phyloP scores from a whole-genome alignment of 495 filamentous ascomycete genomes.

The Daldinia childiae region DNA sequence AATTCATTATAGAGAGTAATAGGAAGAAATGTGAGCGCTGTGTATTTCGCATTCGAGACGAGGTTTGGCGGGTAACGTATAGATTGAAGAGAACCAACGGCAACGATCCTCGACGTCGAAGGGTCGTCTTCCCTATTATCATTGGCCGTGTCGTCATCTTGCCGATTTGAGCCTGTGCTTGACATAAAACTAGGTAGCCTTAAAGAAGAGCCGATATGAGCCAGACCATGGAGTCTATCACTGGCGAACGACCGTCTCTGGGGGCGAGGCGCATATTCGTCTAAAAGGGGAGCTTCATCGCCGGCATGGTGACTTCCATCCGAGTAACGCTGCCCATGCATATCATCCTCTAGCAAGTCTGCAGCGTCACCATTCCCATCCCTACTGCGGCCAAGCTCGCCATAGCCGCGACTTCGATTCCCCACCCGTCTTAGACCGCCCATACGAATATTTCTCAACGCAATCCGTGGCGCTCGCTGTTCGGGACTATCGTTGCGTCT shows the following conservation, averaged over 20 bases:
- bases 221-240: constrained; percentile 49
- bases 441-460: constrained; percentile 75
- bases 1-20: constrained; percentile 98
- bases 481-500: constrained; percentile 54
- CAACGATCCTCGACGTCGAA: constrained; percentile 60
- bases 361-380: constrained; percentile 65
- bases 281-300: constrained; percentile 74
- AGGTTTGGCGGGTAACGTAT: constrained; percentile 80
- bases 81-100: constrained; percentile 60
- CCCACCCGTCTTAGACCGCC: constrained; percentile 60
- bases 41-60: constrained; percentile 97
- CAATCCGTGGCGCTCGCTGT: constrained; percentile 68
- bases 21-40: constrained; percentile 93
- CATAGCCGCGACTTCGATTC: constrained; percentile 64
- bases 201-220: constrained; percentile 52
- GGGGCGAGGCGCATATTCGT: constrained; percentile 44
- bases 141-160: constrained; percentile 48
- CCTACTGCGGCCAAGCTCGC: constrained; percentile 66
- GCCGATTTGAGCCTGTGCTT: constrained; percentile 39
- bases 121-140: constrained; percentile 63
- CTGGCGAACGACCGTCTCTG: constrained; percentile 48
- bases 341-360: constrained; percentile 64
- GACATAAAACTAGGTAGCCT: constrained; percentile 65
- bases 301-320: constrained; percentile 60
- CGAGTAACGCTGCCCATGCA: constrained; percentile 61